Base-by-base conservation (phyloP, 306 rosid genomes). In the Cucumis hystrix region DNA sequence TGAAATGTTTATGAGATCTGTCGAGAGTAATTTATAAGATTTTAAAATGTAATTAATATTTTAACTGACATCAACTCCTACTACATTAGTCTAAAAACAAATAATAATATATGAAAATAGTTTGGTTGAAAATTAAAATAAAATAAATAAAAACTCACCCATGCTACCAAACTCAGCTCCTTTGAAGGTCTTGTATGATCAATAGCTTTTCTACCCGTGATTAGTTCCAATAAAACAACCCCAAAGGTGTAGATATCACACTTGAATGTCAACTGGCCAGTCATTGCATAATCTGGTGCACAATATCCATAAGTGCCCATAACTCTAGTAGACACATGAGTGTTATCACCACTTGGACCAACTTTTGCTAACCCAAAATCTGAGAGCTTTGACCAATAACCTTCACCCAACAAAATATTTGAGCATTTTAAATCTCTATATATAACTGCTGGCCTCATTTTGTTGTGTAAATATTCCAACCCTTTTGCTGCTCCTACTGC, bases 261-360 rank as follows among this genome's bases (percentile, higher is more conserved):
- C 81, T 87, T 92, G 79, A 73, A 66, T 6, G 92, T 87, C 79
- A 90, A 79, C 74, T 79, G 89, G 57, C 97, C 94, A 28, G 82
- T 86, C 55, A 79, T 76, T 37, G 91, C 91, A 83, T 92, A 88
- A 80, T 90, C 96, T 9, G 96, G 93, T 11, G 93, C 96, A 76
- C 93, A 92, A 75, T 90, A 92, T 49, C 97, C 97, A 43, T 84
- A 79, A 8, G 96, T 90, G 75, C 93, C 97, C 93, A 90, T 86
- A 47, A 90, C 97, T 79, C 93, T 88, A 9, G 96, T 87, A 76
- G 89, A 82, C 64, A 92, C 92, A 59, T 82, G 90, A 0, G 91
- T 84, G n/a, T 80, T 81, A 7, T 86, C 93, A 59, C 90, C 93
- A 0, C 84, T 86, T 10, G 96, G 93, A 69, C 92, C 91, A 49